phyloP scores from a whole-genome alignment of 768 basidiomycete genomes.

The Collybiopsis luxurians region DNA sequence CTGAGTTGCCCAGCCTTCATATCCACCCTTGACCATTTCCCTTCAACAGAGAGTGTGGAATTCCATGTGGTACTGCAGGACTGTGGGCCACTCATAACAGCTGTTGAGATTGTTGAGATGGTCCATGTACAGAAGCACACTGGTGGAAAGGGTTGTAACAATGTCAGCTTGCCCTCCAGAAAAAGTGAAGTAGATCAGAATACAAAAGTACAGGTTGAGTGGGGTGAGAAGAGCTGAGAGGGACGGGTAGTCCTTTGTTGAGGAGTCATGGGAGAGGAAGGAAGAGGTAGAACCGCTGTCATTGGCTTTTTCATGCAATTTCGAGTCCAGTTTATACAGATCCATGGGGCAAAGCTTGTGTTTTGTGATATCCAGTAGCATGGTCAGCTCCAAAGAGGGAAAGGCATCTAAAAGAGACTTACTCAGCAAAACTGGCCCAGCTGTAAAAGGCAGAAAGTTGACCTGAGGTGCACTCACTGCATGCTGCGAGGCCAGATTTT shows the following conservation, averaged over 20 bases:
- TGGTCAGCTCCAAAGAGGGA: not conserved
- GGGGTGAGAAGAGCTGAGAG: not conserved
- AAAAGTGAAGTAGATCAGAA: not conserved
- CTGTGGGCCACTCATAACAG: conserved; percentile 13
- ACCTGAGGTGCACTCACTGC: not conserved
- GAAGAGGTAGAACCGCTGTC: not conserved
- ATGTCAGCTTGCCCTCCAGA: not conserved
- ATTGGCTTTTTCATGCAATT: not conserved
- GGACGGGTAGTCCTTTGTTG: conserved; percentile 3
- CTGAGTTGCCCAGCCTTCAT: conserved; percentile 10
- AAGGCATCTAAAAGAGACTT: conserved; percentile 9
- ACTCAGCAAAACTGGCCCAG: not conserved
- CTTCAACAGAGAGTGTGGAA: conserved; percentile 10
- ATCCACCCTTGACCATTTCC: conserved; percentile 14
- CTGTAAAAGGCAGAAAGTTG: not conserved
- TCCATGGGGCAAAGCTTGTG: conserved; percentile 5
- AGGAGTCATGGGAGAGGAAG: not conserved
- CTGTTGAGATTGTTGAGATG: conserved; percentile 14
- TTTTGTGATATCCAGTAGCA: conserved; percentile 8
- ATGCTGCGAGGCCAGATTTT: not conserved
- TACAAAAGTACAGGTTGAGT: conserved; percentile 3
- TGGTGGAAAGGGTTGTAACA: not conserved
- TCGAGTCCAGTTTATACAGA: not conserved
- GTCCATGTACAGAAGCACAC: conserved; percentile 3
- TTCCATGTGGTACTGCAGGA: conserved; percentile 14